Percentiles rank a stretch among this genome's conserved stretches.
Evolutionary conservation across 257 asterid genomes (phyloP).

Genomic region (Solanum peruvianum): DNA sequence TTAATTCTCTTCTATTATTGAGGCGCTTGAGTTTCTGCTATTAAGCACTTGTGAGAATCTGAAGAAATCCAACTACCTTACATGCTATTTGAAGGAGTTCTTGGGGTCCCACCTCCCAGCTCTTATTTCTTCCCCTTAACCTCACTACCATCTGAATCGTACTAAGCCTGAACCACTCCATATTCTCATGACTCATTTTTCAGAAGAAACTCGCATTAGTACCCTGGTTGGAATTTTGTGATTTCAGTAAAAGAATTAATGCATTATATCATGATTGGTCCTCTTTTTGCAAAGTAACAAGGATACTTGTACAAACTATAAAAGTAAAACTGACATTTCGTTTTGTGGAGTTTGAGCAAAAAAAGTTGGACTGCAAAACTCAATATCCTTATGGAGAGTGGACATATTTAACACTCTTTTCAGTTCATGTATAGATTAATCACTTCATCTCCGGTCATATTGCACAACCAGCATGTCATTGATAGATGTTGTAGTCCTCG

Average conservation of each 20-base stretch:
- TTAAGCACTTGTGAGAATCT: background rate
- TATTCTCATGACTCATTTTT: background rate
- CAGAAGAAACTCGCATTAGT: background rate
- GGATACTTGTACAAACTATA: background rate
- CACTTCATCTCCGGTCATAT: background rate
- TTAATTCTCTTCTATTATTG: background rate
- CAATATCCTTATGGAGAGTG: background rate
- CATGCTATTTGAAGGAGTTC: background rate
- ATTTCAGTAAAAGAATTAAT: background rate
- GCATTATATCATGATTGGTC: background rate
- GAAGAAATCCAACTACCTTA: background rate
- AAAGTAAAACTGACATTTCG: background rate
- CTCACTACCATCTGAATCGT: background rate
- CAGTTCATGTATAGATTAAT: background rate
- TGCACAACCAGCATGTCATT: background rate
- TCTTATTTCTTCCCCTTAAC: background rate
- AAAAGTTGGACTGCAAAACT: background rate
- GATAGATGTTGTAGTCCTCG: background rate
- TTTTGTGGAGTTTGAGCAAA: background rate
- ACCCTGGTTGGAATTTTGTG: background rate
- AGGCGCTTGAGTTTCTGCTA: background rate
- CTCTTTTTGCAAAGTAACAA: background rate
- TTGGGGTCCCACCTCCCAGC: background rate
- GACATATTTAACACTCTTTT: background rate
- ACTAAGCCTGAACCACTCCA: background rate